Percentiles rank a stretch among this genome's conserved stretches.
These are phyloP conservation scores for Fonsecaea monophora DNA, from an alignment of 2,329 filamentous ascomycete genomes.

Conservation along the genomic window DNA sequence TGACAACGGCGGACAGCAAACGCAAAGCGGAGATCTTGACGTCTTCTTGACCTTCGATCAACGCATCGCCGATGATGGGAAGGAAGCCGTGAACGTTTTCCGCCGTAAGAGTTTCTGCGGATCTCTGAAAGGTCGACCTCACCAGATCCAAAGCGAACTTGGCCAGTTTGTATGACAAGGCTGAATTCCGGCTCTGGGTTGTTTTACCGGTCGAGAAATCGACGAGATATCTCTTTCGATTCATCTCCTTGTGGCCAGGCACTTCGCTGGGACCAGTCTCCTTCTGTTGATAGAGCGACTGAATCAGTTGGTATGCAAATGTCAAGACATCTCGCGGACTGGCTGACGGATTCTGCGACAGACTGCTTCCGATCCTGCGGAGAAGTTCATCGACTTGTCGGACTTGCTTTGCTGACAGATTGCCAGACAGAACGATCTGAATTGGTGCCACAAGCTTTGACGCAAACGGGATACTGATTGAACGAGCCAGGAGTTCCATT, in stretches of 20 bases:
- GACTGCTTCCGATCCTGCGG: conserved; percentile 78
- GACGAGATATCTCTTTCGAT: conserved; percentile 75
- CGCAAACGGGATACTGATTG: conserved; percentile 75
- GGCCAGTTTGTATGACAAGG: conserved; percentile 84
- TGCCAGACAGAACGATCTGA: conserved; percentile 79
- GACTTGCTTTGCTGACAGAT: conserved; percentile 79
- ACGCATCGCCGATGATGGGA: conserved; percentile 84
- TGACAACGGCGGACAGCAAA: conserved; percentile 82
- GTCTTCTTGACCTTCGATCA: conserved; percentile 86
- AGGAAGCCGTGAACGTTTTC: conserved; percentile 84
- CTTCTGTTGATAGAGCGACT: conserved; percentile 76
- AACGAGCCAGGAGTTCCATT: conserved; percentile 89
- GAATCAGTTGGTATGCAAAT: conserved; percentile 93
- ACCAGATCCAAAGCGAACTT: conserved; percentile 88
- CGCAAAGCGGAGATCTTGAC: conserved; percentile 88
- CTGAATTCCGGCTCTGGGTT: conserved; percentile 54
- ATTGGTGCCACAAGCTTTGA: conserved; percentile 79
- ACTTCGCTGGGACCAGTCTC: conserved; percentile 49
- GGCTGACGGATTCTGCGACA: conserved; percentile 80
- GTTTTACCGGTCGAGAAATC: conserved; percentile 71
- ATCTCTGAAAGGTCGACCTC: conserved; percentile 82
- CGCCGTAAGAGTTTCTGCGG: conserved; percentile 78
- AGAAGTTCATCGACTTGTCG: conserved; percentile 91
- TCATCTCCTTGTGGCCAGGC: conserved; percentile 63
- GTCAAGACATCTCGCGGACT: conserved; percentile 82